A percentile compares a stretch with the other conserved stretches of the same genome.
These are phyloP conservation scores for Amaranthus palmeri DNA, from an alignment of 148 eudicot genomes.

Conservation along the genomic window DNA sequence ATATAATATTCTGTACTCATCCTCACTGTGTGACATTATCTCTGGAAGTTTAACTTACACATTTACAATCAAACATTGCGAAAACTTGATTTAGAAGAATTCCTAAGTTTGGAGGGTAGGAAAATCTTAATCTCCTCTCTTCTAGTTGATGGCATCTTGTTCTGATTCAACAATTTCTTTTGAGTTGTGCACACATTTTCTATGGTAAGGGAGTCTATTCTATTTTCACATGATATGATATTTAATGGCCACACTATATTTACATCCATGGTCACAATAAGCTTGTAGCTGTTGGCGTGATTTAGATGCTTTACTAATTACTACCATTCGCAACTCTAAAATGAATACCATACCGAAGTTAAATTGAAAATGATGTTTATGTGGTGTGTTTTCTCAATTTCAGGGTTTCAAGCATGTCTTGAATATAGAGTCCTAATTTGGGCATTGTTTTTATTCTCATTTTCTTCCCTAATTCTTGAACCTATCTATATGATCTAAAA, in stretches of 20 bases:
- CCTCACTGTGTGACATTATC: not conserved
- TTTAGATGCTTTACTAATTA: not conserved
- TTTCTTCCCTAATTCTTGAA: not conserved
- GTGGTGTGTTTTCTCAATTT: not conserved
- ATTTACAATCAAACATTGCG: not conserved
- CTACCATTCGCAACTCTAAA: not conserved
- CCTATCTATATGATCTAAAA: not conserved
- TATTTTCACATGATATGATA: not conserved
- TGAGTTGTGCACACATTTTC: not conserved
- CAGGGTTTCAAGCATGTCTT: not conserved
- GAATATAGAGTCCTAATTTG: not conserved
- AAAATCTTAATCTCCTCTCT: not conserved
- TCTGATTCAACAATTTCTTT: slow-evolving; percentile 1
- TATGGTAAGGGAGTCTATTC: not conserved
- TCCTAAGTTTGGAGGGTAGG: not conserved
- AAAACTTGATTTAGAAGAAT: not conserved
- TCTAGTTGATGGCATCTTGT: not conserved
- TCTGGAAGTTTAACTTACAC: not conserved
- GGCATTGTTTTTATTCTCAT: not conserved
- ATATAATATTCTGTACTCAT: not conserved
- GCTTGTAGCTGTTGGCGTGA: not conserved
- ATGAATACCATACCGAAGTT: not conserved
- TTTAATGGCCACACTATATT: not conserved
- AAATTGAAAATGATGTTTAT: not conserved
- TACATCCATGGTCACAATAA: not conserved